These are phyloP conservation scores for Venturia pyrina DNA, from an alignment of 2,329 filamentous ascomycete genomes.

Conservation along the genomic window DNA sequence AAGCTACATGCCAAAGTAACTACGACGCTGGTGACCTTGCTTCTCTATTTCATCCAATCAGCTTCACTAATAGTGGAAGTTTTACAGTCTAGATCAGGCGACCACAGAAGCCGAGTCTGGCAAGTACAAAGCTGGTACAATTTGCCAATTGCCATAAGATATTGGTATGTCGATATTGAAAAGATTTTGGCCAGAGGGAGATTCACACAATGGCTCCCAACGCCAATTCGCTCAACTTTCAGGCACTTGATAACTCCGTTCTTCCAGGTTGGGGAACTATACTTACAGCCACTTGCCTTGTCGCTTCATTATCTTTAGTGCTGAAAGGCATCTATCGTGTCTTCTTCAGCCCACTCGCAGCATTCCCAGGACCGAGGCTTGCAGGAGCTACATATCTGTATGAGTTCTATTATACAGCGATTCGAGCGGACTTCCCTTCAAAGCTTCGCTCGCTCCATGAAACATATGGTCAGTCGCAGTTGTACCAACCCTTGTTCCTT, in stretches of 20 bases:
- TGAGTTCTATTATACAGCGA: conserved; percentile 22
- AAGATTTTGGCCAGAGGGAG: not conserved
- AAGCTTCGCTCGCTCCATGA: conserved; percentile 20
- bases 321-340: conserved; percentile 16
- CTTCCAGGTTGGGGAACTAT: not conserved
- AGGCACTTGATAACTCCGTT: not conserved
- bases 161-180: not conserved
- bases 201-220: not conserved
- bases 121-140: not conserved
- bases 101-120: not conserved
- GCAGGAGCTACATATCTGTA: conserved; percentile 20
- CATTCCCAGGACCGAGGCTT: conserved; percentile 21
- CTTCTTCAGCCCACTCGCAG: conserved; percentile 18
- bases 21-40: not conserved
- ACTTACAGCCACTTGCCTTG: not conserved
- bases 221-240: not conserved
- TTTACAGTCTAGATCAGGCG: not conserved
- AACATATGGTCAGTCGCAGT: conserved; percentile 16
- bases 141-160: not conserved
- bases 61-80: not conserved
- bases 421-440: conserved; percentile 15
- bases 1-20: not conserved
- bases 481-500: not conserved
- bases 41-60: not conserved
- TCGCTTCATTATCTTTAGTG: not conserved